Base-by-base conservation (phyloP, 1,284 basidiomycete species). In the Blastosporella zonata region DNA sequence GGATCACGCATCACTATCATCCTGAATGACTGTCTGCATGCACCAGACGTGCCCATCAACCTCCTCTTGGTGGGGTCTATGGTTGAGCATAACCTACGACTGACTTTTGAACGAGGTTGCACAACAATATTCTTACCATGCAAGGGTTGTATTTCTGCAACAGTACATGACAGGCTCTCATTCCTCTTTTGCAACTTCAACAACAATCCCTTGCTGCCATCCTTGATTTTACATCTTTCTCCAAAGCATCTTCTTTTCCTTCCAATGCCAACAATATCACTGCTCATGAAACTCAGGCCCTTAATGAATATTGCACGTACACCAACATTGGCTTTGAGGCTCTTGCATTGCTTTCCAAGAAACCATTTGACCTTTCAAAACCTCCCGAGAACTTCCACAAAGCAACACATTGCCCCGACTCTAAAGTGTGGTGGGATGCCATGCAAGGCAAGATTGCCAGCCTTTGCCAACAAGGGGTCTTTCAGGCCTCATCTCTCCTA, bases 31-130 rank as follows among this genome's bases (percentile, higher is more conserved):
- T 27, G 25, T 27, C 10, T 6, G 6, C 25, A 27, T 27, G 40
- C 34, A 2, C 46, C 46, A 1, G 33, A 48, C n/a, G 25, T 42
- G 7, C 46, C 40, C 1, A 48, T 48, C 31, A 48, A 48, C 34
- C 40, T 48, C 2, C 18, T 48, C 9, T 48, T 21, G 1, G 39
- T 46, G 2, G 37, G 44, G 9, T 23, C 34, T 1, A 41, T 46
- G n/a, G 28, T 31, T 17, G 43, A 51, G 23, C 4, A 43, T 13
- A 8, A 33, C n/a, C 17, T 46, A 21, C n/a, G 38, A 15, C 23
- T 52, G 2, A 38, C 34, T 10, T 46, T 43, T 22, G 22, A 39
- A 25, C 28, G 31, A 2, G 18, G 12, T n/a, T 40, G 21, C 17
- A 48, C 47, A 17, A 37, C 43, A 0, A 48, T 43, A 2, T 17